phyloP scores from a whole-genome alignment of 2,329 filamentous ascomycete species.

The Diatrype stigma region DNA sequence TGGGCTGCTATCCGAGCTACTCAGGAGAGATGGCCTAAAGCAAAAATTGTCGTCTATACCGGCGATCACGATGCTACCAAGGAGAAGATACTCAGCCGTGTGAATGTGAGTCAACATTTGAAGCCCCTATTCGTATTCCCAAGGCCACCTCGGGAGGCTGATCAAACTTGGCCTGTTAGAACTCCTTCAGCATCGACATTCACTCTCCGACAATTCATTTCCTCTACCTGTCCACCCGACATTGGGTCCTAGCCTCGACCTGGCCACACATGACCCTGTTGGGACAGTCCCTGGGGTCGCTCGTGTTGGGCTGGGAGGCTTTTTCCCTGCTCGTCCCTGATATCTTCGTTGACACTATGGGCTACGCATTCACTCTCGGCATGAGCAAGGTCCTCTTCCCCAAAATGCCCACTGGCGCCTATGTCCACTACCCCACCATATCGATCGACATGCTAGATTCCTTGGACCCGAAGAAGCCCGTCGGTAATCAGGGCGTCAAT shows the following conservation, averaged over 20 bases:
- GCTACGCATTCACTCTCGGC: conserved; percentile 86
- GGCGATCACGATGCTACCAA: conserved; percentile 89
- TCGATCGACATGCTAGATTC: conserved; percentile 95
- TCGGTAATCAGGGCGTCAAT: conserved; percentile 69
- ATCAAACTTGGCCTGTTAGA: conserved; percentile 39
- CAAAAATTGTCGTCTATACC: conserved; percentile 89
- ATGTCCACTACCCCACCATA: conserved; percentile 97
- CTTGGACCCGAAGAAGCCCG: conserved; percentile 58
- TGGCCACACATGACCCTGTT: conserved; percentile 92
- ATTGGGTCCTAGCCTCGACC: conserved; percentile 79
- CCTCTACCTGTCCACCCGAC: conserved; percentile 83
- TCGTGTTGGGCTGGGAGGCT: conserved; percentile 86
- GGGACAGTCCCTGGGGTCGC: conserved; percentile 86
- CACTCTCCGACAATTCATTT: conserved; percentile 80
- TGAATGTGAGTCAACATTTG: conserved; percentile 53
- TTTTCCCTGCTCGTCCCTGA: conserved; percentile 90
- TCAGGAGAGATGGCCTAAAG: conserved; percentile 81
- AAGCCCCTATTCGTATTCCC: conserved; percentile 4
- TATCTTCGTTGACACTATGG: conserved; percentile 96
- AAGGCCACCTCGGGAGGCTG: neutral
- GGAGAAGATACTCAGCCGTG: conserved; percentile 69
- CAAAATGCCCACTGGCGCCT: conserved; percentile 77
- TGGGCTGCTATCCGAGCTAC: conserved; percentile 94
- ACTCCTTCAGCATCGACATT: conserved; percentile 88
- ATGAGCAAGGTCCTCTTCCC: conserved; percentile 80